These are phyloP conservation scores for Adenanthera pavonina DNA, from an alignment of 306 rosid genomes.

Conservation along the genomic window DNA sequence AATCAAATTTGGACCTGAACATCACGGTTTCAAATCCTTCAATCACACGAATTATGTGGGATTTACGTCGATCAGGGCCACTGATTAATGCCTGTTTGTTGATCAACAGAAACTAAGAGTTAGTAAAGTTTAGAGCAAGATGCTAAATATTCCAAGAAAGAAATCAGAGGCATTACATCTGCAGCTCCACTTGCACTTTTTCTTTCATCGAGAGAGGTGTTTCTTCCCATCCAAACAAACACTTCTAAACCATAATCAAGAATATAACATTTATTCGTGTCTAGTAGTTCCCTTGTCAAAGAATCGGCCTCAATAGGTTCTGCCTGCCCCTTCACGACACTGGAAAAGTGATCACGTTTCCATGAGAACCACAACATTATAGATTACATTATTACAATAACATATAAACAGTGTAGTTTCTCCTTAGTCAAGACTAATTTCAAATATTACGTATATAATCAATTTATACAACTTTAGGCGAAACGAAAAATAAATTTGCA, in stretches of 20 bases:
- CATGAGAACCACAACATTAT: constrained; percentile 39
- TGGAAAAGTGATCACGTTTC: constrained; percentile 48
- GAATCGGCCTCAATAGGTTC: constrained; percentile 70
- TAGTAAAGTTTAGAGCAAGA: constrained; percentile 38
- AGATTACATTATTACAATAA: constrained; percentile 26
- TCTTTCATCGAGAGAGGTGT: constrained; percentile 84
- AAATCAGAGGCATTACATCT: constrained; percentile 64
- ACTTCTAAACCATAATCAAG: constrained; percentile 89
- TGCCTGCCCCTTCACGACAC: constrained; percentile 78
- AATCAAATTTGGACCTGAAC: constrained; percentile 87
- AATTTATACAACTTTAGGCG: constrained; percentile 4
- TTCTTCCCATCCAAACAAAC: constrained; percentile 94
- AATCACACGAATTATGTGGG: constrained; percentile 80
- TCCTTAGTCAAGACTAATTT: constrained; percentile 13
- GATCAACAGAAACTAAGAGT: constrained; percentile 37
- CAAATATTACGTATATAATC: constrained; percentile 17
- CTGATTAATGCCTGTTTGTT: constrained; percentile 66
- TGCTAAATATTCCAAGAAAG: constrained; percentile 33
- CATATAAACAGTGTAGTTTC: constrained; percentile 15
- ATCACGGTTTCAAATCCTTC: constrained; percentile 96
- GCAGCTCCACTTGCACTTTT: constrained; percentile 82
- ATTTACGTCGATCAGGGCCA: constrained; percentile 60
- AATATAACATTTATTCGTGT: constrained; percentile 80
- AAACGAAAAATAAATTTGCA: constrained; percentile 16
- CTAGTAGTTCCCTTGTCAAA: constrained; percentile 77